phyloP scores from a whole-genome alignment of 129 eudicot species.

The Flaveria trinervia region DNA sequence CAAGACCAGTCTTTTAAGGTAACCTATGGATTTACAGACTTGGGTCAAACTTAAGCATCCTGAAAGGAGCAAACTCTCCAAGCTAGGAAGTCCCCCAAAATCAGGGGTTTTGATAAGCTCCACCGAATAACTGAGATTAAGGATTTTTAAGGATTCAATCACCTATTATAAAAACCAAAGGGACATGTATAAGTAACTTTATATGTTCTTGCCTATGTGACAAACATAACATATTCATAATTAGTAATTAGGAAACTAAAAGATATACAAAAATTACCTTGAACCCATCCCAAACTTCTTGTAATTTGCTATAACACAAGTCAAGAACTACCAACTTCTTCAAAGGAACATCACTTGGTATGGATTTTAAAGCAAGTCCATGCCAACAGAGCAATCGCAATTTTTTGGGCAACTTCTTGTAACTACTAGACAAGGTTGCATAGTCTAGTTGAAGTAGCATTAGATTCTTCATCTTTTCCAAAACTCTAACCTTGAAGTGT shows the following conservation, averaged over 20 bases:
- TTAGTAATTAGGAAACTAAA: not conserved
- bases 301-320: conserved; percentile 11
- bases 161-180: not conserved
- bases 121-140: conserved; percentile 6
- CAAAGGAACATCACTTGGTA: conserved; percentile 1
- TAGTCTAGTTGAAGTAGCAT: conserved; percentile 10
- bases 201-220: not conserved
- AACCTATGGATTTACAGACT: not conserved
- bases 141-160: conserved; percentile 5
- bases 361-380: not conserved
- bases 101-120: conserved; percentile 17
- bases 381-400: conserved; percentile 13
- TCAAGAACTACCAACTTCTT: conserved; percentile 18
- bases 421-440: not conserved
- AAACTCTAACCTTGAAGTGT: not conserved
- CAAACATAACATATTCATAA: not conserved
- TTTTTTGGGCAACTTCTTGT: conserved; percentile 13
- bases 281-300: conserved; percentile 8
- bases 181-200: not conserved
- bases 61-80: conserved; percentile 11
- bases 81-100: conserved; percentile 9
- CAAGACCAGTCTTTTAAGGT: not conserved
- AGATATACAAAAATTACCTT: not conserved
- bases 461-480: conserved; percentile 14
- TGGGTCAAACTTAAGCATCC: not conserved